Base-by-base conservation (phyloP, 2,329 filamentous ascomycete genomes). In the Xylariaceae sp. region DNA sequence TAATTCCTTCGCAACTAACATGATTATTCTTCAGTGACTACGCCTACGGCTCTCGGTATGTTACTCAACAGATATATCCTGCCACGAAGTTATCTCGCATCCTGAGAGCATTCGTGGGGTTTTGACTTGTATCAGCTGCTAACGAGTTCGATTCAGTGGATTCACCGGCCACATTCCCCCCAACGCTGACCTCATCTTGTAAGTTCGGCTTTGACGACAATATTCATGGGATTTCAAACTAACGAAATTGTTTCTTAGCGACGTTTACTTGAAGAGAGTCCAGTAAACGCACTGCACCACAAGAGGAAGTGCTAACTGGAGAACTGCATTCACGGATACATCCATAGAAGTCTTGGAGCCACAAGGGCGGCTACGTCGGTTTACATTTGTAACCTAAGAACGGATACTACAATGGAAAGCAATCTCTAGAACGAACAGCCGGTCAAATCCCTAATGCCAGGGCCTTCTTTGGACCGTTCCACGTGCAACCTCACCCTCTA, bases 151-250 rank as follows among this genome's bases (percentile, higher is more conserved):
- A 53, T 52, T 53, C n/a, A 66, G 64, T 48, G 64, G 64, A 11
- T 66, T 66, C 53, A 63, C 60, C 56, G 64, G 64, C 7, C 58
- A 63, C 53, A 66, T 66, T 10, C 64, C 71, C 9, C 67, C 70
- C 51, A 71, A 72, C 55, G 62, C 71, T 39, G 71, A 72, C 62
- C 62, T 73, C 51, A 71, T 73, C 67, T 73, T 73, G 69, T 70
- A 64, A 70, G 69, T 69, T 51, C 1, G 13, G 47, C 10, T 48
- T 30, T 9, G 8, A 11, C 30, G 3, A 6, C 30, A 35, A 37
- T 6, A 18, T 30, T 42, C 8, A 45, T 3, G 52, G 51, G 54
- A 17, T 17, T 17, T 17, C 17, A 17, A 42, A 10, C 49, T 59
- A 51, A 62, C 62, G 42, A 15, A 51, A 8, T 53, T 4, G n/a